These are phyloP conservation scores for Cucurbitaria berberidis DNA, from an alignment of 2,329 filamentous ascomycete species.

Conservation along the genomic window DNA sequence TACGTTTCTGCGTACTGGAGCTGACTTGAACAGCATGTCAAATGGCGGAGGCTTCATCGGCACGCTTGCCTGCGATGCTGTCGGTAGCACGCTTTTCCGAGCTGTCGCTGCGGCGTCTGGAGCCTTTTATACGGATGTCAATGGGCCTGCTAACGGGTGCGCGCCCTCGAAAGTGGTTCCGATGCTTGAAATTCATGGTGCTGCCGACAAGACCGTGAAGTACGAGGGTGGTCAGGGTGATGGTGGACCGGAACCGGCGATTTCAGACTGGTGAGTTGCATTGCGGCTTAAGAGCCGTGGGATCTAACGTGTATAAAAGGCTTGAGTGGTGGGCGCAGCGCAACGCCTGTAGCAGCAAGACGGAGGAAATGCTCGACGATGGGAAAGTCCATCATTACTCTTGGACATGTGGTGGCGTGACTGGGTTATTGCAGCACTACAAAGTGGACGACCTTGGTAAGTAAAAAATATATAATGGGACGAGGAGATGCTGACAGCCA, in stretches of 20 bases:
- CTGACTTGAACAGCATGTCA: constrained; percentile 39
- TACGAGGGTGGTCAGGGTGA: constrained; percentile 54
- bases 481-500: background rate
- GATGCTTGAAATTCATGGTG: constrained; percentile 60
- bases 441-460: constrained; percentile 53
- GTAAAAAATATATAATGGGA: constrained; percentile 8
- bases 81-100: constrained; percentile 52
- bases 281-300: background rate
- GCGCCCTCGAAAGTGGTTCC: constrained; percentile 49
- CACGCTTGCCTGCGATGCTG: constrained; percentile 53
- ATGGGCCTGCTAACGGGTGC: constrained; percentile 51
- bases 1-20: background rate
- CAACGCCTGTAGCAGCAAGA: constrained; percentile 46
- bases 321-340: constrained; percentile 52
- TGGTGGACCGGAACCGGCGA: constrained; percentile 53
- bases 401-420: constrained; percentile 51
- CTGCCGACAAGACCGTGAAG: constrained; percentile 54
- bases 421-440: constrained; percentile 53
- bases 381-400: constrained; percentile 53
- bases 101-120: constrained; percentile 56
- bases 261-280: constrained; percentile 52
- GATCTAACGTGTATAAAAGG: constrained; percentile 13
- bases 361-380: constrained; percentile 43
- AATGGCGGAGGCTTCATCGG: constrained; percentile 59
- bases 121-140: constrained; percentile 54